Evolutionary conservation across 441 rosid genomes (phyloP).

Genomic region (Syzygium syzygioides): DNA sequence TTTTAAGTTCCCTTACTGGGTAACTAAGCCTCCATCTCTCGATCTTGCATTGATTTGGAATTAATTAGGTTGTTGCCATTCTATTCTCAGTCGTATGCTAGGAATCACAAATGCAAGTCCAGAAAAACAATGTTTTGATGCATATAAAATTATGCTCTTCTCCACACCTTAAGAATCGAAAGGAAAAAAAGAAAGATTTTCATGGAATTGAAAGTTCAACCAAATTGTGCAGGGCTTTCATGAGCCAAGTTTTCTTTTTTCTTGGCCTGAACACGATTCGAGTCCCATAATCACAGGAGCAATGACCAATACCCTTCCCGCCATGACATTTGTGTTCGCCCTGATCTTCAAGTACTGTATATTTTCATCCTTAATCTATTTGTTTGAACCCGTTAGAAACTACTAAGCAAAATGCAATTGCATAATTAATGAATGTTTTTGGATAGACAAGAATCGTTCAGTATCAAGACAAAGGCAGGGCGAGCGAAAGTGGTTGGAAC

Average conservation of each 20-base stretch:
- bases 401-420: neutral
- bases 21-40: slow-evolving; percentile 3
- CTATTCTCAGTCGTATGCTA: neutral
- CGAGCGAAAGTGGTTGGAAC: slow-evolving; percentile 84
- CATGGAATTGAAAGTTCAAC: neutral
- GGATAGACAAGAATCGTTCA: slow-evolving; percentile 60
- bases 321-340: slow-evolving; percentile 69
- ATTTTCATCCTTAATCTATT: neutral
- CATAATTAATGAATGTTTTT: neutral
- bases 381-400: neutral
- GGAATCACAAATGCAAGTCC: neutral
- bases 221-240: slow-evolving; percentile 43
- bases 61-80: neutral
- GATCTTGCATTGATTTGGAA: neutral
- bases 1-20: slow-evolving; percentile 84
- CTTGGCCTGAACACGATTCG: slow-evolving; percentile 66
- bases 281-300: slow-evolving; percentile 84
- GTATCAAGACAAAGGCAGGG: slow-evolving; percentile 51
- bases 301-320: slow-evolving; percentile 66
- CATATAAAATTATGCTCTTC: neutral
- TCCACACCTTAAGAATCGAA: neutral
- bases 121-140: neutral
- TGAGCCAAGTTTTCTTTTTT: slow-evolving; percentile 75
- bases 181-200: neutral
- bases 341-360: slow-evolving; percentile 54